Conservation (phyloP, 2,329 filamentous ascomycete species). For the Colletotrichum orchidophilum region DNA sequence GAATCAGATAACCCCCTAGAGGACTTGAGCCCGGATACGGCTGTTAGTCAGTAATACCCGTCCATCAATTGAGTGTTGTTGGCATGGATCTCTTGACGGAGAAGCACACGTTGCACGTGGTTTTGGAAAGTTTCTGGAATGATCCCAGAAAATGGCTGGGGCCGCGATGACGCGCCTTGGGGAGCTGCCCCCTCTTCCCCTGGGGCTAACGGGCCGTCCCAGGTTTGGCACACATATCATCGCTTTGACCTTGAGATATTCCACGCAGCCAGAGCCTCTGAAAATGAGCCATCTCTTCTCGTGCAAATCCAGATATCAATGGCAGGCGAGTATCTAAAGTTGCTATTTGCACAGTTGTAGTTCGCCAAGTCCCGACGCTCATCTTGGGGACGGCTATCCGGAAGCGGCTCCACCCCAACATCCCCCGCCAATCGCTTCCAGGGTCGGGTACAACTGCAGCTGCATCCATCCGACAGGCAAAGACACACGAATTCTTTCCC, state of each 20-base stretch:
- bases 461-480: conserved; percentile 4
- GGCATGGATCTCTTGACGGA: background rate
- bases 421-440: conserved; percentile 14
- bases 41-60: background rate
- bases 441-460: conserved; percentile 14
- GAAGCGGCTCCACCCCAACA: conserved; percentile 24
- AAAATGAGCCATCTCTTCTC: background rate
- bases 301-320: background rate
- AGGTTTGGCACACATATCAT: background rate
- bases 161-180: background rate
- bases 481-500: background rate
- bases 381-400: conserved; percentile 25
- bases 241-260: background rate
- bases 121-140: background rate
- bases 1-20: background rate
- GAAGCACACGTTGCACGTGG: too few species aligned
- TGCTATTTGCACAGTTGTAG: background rate
- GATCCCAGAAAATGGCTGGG: background rate
- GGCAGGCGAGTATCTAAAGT: background rate
- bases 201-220: conserved; percentile 2
- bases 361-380: conserved; percentile 11
- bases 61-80: background rate
- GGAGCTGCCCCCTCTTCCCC: background rate
- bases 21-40: background rate
- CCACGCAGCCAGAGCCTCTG: background rate